Evolutionary conservation across 768 basidiomycete genomes (phyloP).

Genomic region (Tricholoma bakamatsutake): DNA sequence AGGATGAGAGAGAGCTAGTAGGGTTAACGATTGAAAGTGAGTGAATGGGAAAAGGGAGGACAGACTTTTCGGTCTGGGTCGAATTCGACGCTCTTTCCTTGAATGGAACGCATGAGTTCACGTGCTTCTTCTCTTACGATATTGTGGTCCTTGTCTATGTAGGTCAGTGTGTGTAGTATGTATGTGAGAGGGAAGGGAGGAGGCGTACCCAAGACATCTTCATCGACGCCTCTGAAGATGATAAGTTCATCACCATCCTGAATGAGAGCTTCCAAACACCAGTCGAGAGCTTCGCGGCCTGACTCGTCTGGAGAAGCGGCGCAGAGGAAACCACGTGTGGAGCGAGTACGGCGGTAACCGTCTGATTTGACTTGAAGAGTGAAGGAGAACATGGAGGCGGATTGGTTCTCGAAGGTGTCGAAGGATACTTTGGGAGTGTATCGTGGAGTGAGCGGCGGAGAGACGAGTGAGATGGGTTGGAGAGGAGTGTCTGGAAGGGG

Average conservation of each 20-base stretch:
- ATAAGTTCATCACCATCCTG: constrained; percentile 92
- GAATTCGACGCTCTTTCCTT: constrained; percentile 72
- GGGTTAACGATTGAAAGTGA: neutral
- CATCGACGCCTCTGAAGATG: constrained; percentile 85
- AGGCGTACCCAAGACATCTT: constrained; percentile 70
- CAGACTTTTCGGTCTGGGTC: constrained; percentile 72
- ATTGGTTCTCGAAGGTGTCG: constrained; percentile 82
- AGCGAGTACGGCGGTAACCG: constrained; percentile 67
- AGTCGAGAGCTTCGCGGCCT: constrained; percentile 83
- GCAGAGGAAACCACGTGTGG: constrained; percentile 85
- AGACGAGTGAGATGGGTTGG: constrained; percentile 1
- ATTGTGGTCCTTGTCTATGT: constrained; percentile 67
- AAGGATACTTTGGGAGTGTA: constrained; percentile 76
- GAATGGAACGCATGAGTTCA: constrained; percentile 71
- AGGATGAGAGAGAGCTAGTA: constrained; percentile 80
- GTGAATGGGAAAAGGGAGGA: neutral
- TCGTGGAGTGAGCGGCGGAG: constrained; percentile 19
- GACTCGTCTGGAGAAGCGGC: constrained; percentile 87
- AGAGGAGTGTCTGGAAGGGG: constrained; percentile 6
- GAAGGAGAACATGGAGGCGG: constrained; percentile 81
- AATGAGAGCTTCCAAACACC: constrained; percentile 80
- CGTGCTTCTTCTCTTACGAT: constrained; percentile 80
- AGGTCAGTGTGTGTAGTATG: neutral
- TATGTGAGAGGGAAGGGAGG: neutral
- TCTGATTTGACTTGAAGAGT: constrained; percentile 82